phyloP scores from a whole-genome alignment of 2,329 filamentous ascomycete genomes.

The Colletotrichum liaoningense region DNA sequence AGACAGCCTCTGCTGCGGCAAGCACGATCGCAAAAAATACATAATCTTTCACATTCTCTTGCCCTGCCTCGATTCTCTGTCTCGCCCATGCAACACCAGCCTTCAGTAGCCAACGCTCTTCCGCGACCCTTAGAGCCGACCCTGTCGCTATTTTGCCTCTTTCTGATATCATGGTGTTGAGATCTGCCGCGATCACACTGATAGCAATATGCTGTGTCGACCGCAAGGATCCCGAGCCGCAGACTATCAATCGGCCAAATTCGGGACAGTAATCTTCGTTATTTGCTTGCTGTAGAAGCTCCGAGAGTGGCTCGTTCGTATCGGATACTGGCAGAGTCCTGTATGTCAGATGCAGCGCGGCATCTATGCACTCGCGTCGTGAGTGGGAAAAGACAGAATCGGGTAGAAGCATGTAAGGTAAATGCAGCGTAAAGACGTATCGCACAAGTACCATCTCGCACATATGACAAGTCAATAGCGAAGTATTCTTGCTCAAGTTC shows the following conservation, averaged over 20 bases:
- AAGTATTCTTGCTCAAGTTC: background rate
- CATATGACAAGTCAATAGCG: background rate
- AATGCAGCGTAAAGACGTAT: conserved; percentile 65
- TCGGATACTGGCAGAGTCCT: conserved; percentile 35
- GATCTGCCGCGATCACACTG: no score
- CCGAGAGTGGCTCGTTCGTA: background rate
- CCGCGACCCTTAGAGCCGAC: no score
- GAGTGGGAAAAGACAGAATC: conserved; percentile 64
- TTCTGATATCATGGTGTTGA: no score
- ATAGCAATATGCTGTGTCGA: no score
- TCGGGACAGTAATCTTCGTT: conserved; percentile 34
- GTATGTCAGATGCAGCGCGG: conserved; percentile 40
- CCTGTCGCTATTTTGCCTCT: no score
- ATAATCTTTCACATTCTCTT: conserved; percentile 52
- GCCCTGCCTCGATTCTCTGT: no score
- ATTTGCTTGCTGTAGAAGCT: background rate
- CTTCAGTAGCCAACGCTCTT: no score
- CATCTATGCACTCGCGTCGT: conserved; percentile 60
- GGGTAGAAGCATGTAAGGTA: conserved; percentile 56
- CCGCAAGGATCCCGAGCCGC: no score
- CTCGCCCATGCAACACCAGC: no score
- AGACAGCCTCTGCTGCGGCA: background rate
- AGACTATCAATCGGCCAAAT: no score
- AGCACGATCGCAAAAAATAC: conserved; percentile 21
- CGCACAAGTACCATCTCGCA: conserved; percentile 56